Percentiles rank a stretch among this genome's conserved stretches.
These are phyloP conservation scores for Pisolithus tinctorius DNA, from an alignment of 768 basidiomycete genomes.

Conservation along the genomic window DNA sequence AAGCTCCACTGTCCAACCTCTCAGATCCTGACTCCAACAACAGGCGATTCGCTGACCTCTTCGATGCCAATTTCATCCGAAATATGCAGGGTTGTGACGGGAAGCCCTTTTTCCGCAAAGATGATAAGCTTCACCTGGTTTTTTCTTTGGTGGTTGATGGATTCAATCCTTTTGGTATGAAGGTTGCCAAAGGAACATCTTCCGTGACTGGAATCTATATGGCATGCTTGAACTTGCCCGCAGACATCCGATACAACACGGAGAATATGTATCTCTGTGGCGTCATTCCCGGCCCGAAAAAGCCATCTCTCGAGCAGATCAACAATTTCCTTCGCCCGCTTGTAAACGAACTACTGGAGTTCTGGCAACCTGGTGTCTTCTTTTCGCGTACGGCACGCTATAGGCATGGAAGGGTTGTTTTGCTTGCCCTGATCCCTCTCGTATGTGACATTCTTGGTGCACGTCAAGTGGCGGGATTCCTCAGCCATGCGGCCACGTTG, in stretches of 20 bases:
- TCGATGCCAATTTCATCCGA: constrained; percentile 18
- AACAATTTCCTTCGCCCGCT: constrained; percentile 32
- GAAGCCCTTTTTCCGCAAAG: constrained; percentile 13
- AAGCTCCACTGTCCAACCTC: constrained; percentile 5
- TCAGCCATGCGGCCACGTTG: background rate
- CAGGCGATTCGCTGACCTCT: constrained; percentile 5
- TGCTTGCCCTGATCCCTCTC: constrained; percentile 23
- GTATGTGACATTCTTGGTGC: constrained; percentile 31
- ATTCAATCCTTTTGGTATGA: constrained; percentile 14
- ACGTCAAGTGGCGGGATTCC: constrained; percentile 21
- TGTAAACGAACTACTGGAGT: constrained; percentile 11
- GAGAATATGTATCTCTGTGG: too few relatives aligned
- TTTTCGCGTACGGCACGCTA: constrained; percentile 17
- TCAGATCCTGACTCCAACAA: constrained; percentile 6
- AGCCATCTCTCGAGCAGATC: constrained; percentile 27
- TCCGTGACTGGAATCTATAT: constrained; percentile 24
- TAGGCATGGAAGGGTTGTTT: constrained; percentile 21
- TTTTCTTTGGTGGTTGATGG: constrained; percentile 21
- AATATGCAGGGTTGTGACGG: constrained; percentile 21
- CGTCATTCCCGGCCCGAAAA: constrained; percentile 35
- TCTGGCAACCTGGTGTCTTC: constrained; percentile 28
- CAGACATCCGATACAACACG: constrained; percentile 19
- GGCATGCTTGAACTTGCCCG: constrained; percentile 31
- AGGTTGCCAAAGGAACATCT: constrained; percentile 19
- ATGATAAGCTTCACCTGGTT: constrained; percentile 15